These are phyloP conservation scores for Hanseniaspora guilliermondii DNA, from an alignment of 805 yeast species.

Conservation along the genomic window DNA sequence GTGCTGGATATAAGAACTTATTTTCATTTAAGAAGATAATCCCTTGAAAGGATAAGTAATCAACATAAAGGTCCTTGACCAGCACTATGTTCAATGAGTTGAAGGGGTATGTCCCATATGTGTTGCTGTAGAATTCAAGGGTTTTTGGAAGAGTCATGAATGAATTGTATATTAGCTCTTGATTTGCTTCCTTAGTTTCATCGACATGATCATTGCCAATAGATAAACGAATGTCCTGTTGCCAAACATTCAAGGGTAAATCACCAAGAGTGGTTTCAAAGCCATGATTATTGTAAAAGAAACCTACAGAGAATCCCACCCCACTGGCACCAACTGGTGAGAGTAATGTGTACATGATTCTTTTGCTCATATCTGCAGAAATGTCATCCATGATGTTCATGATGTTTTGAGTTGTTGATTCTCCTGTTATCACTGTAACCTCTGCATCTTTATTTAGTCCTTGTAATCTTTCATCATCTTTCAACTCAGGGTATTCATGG, in stretches of 20 bases:
- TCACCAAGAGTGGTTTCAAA: conserved; percentile 37
- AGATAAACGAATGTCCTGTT: not conserved
- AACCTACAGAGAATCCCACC: conserved; percentile 88
- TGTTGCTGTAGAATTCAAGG: conserved; percentile 69
- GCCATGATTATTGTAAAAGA: conserved; percentile 44
- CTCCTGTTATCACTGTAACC: conserved; percentile 1
- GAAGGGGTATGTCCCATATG: conserved; percentile 88
- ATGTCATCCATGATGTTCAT: conserved; percentile 28
- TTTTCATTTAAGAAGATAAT: conserved; percentile 46
- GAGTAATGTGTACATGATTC: conserved; percentile 49
- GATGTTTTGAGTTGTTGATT: conserved; percentile 11
- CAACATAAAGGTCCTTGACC: conserved; percentile 42
- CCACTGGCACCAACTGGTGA: conserved; percentile 90
- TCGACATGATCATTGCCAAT: not conserved
- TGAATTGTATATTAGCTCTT: conserved; percentile 49
- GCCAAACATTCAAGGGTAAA: conserved; percentile 10
- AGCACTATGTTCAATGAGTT: conserved; percentile 68
- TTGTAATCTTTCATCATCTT: conserved; percentile 16
- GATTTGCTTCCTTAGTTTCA: not conserved
- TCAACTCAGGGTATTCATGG: conserved; percentile 22
- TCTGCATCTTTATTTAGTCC: conserved; percentile 25
- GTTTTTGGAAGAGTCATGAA: conserved; percentile 68
- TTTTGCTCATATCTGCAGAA: conserved; percentile 29
- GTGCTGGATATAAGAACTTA: conserved; percentile 55
- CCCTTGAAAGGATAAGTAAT: conserved; percentile 60